These are phyloP conservation scores for Pascua guehoae DNA, from an alignment of 1,284 basidiomycete species.

Conservation along the genomic window DNA sequence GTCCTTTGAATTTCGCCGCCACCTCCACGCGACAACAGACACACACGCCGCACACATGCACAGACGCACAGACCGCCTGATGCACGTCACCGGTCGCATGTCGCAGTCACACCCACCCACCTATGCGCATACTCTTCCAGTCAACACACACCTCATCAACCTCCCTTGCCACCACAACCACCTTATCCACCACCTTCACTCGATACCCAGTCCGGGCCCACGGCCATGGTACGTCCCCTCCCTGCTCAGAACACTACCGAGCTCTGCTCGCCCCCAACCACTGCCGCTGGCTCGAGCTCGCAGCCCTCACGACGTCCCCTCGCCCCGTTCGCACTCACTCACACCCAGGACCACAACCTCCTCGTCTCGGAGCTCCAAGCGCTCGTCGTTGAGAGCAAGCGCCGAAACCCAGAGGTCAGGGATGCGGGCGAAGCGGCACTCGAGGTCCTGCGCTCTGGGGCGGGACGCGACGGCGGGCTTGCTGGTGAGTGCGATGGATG, in stretches of 20 bases:
- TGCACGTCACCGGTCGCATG: no score
- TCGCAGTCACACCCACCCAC: no score
- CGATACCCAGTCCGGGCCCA: no score
- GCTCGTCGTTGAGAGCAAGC: constrained; percentile 70
- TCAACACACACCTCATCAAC: no score
- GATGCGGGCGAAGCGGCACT: constrained; percentile 84
- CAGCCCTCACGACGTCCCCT: neutral
- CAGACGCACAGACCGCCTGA: no score
- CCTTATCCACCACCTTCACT: no score
- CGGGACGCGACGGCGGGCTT: constrained; percentile 47
- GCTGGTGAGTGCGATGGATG: constrained; percentile 20
- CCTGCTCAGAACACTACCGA: neutral
- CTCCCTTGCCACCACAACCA: no score
- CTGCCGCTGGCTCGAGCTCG: neutral
- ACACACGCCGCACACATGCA: no score
- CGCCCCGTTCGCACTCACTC: neutral
- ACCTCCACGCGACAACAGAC: no score
- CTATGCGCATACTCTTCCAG: no score
- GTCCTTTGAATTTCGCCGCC: no score
- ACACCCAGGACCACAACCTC: constrained; percentile 45
- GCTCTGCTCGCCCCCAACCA: neutral
- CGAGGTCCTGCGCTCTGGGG: constrained; percentile 69
- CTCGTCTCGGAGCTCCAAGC: constrained; percentile 57
- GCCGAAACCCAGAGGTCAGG: constrained; percentile 76
- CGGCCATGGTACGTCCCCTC: constrained; percentile 5